Percentiles rank a stretch among this genome's conserved stretches.
Evolutionary conservation across 371 early-diverging fungal genomes (phyloP).

Genomic region (Rhizopus sp.): DNA sequence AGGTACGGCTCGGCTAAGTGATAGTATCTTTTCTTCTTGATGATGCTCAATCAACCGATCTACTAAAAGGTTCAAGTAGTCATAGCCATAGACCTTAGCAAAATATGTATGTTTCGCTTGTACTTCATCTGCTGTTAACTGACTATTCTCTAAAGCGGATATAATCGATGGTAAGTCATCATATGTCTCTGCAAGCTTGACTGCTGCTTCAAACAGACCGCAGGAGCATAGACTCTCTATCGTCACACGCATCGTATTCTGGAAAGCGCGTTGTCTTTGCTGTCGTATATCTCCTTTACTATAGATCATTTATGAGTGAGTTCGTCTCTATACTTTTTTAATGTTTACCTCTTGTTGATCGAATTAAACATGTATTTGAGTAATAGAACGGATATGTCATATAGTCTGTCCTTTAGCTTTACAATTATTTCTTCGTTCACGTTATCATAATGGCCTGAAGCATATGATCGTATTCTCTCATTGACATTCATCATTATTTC

Average conservation of each 20-base stretch:
- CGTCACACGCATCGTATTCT: not conserved
- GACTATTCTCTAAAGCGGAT: not conserved
- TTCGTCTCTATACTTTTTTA: too few species aligned
- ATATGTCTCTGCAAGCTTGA: conserved; percentile 12
- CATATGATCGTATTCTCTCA: too few species aligned
- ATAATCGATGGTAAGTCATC: conserved; percentile 1
- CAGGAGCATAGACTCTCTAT: conserved; percentile 1
- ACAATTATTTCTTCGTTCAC: too few species aligned
- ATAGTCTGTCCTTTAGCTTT: too few species aligned
- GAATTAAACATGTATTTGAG: too few species aligned
- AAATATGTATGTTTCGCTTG: not conserved
- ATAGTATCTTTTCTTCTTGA: conserved; percentile 1
- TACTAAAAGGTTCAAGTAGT: conserved; percentile 4
- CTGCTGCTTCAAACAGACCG: not conserved
- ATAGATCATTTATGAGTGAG: not conserved
- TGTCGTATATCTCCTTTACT: not conserved
- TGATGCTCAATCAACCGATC: not conserved
- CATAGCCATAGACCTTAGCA: conserved; percentile 6
- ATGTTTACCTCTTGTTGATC: too few species aligned
- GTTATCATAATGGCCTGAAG: too few species aligned
- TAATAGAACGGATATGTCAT: too few species aligned
- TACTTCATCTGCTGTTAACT: not conserved
- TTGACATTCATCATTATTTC: not conserved
- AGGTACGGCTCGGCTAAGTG: not conserved
- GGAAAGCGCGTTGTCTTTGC: not conserved